These are phyloP conservation scores for Elaeagnus macrophylla DNA, from an alignment of 306 rosid genomes.

Conservation along the genomic window DNA sequence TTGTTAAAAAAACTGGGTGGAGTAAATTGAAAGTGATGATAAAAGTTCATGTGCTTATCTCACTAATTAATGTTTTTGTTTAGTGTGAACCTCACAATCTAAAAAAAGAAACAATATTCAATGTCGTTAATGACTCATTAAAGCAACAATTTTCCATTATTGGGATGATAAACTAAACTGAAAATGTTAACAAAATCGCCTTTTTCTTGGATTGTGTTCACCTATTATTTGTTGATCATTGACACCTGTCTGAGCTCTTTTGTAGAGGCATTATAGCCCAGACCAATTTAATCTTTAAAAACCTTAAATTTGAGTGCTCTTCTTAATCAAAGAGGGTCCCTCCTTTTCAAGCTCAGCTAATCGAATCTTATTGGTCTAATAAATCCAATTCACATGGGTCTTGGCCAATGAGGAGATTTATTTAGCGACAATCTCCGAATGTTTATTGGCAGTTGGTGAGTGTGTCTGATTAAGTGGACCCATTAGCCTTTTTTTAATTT, in stretches of 20 bases:
- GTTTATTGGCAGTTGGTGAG: slow-evolving; percentile 29
- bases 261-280: slow-evolving; percentile 6
- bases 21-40: slow-evolving; percentile 16
- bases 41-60: slow-evolving; percentile 45
- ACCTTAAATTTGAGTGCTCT: slow-evolving; percentile 14
- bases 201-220: slow-evolving; percentile 28
- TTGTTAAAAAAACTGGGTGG: slow-evolving; percentile 6
- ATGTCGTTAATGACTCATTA: slow-evolving; percentile 15
- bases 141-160: slow-evolving; percentile 28
- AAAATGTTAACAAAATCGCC: slow-evolving; percentile 13
- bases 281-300: slow-evolving; percentile 3
- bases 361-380: slow-evolving; percentile 61
- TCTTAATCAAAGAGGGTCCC: slow-evolving; percentile 23
- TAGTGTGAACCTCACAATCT: slow-evolving; percentile 17
- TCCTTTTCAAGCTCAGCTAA: slow-evolving; percentile 6
- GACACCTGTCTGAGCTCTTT: slow-evolving; percentile 52
- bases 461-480: slow-evolving; percentile 1
- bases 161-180: slow-evolving; percentile 18
- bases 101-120: slow-evolving; percentile 15
- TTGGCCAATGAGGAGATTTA: slow-evolving; percentile 30
- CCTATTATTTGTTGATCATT: slow-evolving; percentile 51
- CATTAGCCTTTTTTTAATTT: not conserved
- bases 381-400: slow-evolving; percentile 42
- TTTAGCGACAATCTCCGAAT: slow-evolving; percentile 29
- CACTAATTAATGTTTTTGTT: slow-evolving; percentile 19